Evolutionary conservation across 805 yeast genomes (phyloP), one percentile per base, ranked within the genome.

Genomic region (Pichia gijzeniarum): DNA sequence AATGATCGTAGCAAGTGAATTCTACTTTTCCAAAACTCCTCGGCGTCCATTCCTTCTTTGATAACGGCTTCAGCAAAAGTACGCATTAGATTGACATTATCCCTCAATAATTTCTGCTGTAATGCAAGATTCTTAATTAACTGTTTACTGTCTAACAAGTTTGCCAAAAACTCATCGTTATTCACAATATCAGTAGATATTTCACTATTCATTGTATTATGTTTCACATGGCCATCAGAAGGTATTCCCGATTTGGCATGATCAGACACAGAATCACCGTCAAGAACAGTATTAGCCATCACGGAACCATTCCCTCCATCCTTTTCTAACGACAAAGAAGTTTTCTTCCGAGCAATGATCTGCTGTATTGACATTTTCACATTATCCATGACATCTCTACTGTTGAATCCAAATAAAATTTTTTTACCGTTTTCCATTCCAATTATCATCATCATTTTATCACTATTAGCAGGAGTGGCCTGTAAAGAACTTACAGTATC

Each of bases 11-110:
- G 64, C 21, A 84, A 71, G 55, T 87, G 86, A 10, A 89, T 69
- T 52, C 97, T 69, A 5, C 90, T 82, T 1, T 80, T 72, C 97
- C 97, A 90, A 63, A 90, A 90, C 55, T 89, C 88, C 34, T 76
- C 77, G 0, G 95, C 86, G 4, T 87, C 82, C 38, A 91, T 66
- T 16, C 86, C 84, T 43, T 76, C 74, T 48, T 80, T 75, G 49
- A 89, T 87, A 5, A 93, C 97, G 0, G 96, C 83, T 48, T 87
- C 95, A 40, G 90, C 82, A 60, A 93, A 93, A 2, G 84, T 79
- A 47, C 77, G 74, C 70, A 87, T 78, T 44, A 93, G 69, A 8
- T 67, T 67, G 41, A 81, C 76, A 57, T 89, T 85, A 48, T 82
- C 84, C 45, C 80, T 69, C 22, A 93, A 68, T 17, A 91, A 65